These are phyloP conservation scores for Arabidopsis suecica DNA, from an alignment of 345 rosid species.

Conservation along the genomic window DNA sequence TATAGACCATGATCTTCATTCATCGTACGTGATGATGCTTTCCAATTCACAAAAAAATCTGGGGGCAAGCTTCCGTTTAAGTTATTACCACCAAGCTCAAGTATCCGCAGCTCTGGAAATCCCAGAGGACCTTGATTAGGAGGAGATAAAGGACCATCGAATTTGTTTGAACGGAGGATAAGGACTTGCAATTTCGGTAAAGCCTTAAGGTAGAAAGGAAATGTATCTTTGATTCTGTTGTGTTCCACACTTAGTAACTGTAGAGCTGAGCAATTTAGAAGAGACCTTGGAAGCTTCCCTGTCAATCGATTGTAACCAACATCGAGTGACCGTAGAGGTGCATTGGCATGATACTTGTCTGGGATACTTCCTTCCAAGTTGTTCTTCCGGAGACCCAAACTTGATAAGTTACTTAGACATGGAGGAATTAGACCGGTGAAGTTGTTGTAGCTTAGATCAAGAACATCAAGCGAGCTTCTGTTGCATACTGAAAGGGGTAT, in stretches of 20 bases:
- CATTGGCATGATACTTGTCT: not conserved
- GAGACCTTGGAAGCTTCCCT: not conserved
- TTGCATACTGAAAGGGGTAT: not conserved
- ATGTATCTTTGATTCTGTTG: not conserved
- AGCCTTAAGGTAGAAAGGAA: not conserved
- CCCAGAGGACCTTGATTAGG: not conserved
- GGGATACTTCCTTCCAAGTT: not conserved
- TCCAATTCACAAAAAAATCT: not conserved
- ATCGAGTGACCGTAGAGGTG: not conserved
- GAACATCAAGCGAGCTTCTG: not conserved
- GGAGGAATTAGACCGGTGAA: not conserved
- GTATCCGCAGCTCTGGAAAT: not conserved
- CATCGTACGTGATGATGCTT: not conserved
- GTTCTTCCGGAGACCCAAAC: not conserved
- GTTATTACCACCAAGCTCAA: not conserved
- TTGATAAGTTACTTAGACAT: not conserved
- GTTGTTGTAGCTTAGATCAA: not conserved
- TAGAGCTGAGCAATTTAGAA: not conserved
- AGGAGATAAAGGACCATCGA: not conserved
- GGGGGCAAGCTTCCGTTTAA: not conserved
- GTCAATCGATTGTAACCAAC: not conserved
- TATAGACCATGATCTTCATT: not conserved
- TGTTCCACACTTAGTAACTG: not conserved
- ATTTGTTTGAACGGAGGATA: not conserved
- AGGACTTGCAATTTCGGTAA: not conserved